Conservation (phyloP, 1,284 basidiomycete genomes). For the Cryptococcus amylolentus region DNA sequence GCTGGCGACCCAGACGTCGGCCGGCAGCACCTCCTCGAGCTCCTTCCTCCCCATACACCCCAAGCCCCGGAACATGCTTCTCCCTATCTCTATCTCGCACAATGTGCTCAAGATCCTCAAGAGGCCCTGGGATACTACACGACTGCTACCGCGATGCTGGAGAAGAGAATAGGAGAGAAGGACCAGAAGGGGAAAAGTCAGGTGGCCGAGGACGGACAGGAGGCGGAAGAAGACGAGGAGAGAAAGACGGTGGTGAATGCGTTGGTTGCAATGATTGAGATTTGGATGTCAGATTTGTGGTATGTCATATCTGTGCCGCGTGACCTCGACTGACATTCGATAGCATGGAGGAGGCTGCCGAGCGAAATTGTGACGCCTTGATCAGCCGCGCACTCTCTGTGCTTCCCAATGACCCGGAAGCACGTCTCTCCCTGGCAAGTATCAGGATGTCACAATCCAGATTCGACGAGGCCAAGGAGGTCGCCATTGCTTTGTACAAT, state of each 20-base stretch:
- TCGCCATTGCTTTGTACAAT: slow-evolving; percentile 66
- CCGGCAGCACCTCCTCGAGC: slow-evolving; percentile 55
- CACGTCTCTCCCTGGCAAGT: slow-evolving; percentile 75
- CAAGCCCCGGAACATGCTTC: slow-evolving; percentile 63
- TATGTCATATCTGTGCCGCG: slow-evolving; percentile 33
- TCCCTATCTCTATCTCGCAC: slow-evolving; percentile 85
- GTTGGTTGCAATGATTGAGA: slow-evolving; percentile 85
- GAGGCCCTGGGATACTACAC: slow-evolving; percentile 76
- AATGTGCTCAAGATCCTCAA: slow-evolving; percentile 68
- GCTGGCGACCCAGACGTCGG: slow-evolving; percentile 71
- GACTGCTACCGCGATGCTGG: slow-evolving; percentile 71
- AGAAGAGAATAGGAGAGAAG: slow-evolving; percentile 55
- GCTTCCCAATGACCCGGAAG: slow-evolving; percentile 73
- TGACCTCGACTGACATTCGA: background rate
- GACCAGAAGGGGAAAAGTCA: slow-evolving; percentile 23
- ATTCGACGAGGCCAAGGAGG: slow-evolving; percentile 71
- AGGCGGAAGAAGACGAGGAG: slow-evolving; percentile 58
- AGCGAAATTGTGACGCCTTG: slow-evolving; percentile 71
- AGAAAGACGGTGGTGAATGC: slow-evolving; percentile 74
- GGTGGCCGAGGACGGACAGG: slow-evolving; percentile 58
- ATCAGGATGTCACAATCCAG: slow-evolving; percentile 84
- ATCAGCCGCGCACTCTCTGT: slow-evolving; percentile 68
- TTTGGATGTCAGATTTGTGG: slow-evolving; percentile 97
- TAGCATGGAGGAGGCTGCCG: slow-evolving; percentile 63
- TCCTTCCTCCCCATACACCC: slow-evolving; percentile 57